Base-by-base conservation (phyloP, 768 basidiomycete genomes). In the Russula emetica region DNA sequence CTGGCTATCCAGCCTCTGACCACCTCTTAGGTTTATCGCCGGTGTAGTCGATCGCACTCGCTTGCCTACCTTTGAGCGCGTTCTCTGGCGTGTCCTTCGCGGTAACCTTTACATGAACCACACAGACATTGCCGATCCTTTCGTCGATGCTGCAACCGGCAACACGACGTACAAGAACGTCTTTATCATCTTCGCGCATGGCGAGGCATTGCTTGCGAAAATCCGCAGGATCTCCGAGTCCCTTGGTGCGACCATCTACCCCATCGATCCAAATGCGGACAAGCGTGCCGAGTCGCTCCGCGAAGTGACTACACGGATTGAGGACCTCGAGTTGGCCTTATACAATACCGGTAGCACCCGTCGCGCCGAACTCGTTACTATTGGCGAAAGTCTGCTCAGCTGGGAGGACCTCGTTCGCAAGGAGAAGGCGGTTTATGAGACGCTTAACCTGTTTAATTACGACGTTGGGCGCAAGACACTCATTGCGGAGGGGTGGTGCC, bases 61-160 rank as follows among this genome's bases (percentile, higher is more conserved):
- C 61, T 81, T 98, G 71, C 84, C 91, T 1, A 95, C 93, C 6
- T 98, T 99, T 59, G 97, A 99, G 76, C 89, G 97, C 20, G 92
- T 99, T 22, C 84, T 98, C 55, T 99, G 97, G 97, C 92, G 97
- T 69, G 92, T 98, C 38, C 82, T 98, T 22, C 88, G 97, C 63
- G 97, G 97, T 55, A 98, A 99, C 74, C 80, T 99, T 24, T 99
- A 96, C 79, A 98, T 99, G 96, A 99, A 98, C 76, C 89, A 94
- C 75, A 92, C 88, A 59, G 95, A 98, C 75, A 98, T 99, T 69
- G 81, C 83, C 44, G 92, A 96, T 69, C 90, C 93, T 7, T 97
- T 98, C 70, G 81, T 93, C 62, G 93, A 98, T 72, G 90, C 94
- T 16, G 81, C 80, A 24, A 91, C 91, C 0, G 89, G 88, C 40